Percentiles rank a stretch among this genome's conserved stretches.
These are phyloP conservation scores for Hansenula sp. DNA, from an alignment of 1,139 yeast species.

Conservation along the genomic window DNA sequence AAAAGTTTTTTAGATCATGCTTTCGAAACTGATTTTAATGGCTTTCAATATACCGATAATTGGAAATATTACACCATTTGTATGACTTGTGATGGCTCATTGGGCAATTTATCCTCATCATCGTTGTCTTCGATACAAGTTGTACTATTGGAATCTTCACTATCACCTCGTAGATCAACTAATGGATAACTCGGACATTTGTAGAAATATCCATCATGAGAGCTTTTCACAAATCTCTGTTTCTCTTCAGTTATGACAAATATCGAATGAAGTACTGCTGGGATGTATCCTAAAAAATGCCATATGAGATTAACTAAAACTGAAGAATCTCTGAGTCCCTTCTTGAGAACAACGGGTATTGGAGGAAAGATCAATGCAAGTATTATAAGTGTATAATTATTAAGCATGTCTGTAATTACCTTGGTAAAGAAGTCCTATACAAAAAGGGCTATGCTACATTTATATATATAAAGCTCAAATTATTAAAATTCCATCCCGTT, in stretches of 20 bases:
- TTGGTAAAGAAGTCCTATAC: no score
- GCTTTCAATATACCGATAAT: not conserved
- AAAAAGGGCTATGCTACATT: no score
- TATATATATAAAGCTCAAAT: no score
- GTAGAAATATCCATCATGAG: not conserved
- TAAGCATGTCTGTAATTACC: no score
- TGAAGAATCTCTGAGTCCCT: not conserved
- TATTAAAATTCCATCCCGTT: no score
- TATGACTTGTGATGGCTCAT: no score
- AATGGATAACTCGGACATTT: not conserved
- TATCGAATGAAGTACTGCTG: constrained; percentile 1
- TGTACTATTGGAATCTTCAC: not conserved
- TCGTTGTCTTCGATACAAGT: not conserved
- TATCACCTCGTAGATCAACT: not conserved
- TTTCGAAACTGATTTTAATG: no score
- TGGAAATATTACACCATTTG: not conserved
- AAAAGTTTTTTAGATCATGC: no score
- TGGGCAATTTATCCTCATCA: no score
- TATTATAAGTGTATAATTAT: not conserved
- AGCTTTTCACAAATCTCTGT: not conserved
- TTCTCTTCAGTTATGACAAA: not conserved
- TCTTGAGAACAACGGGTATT: not conserved
- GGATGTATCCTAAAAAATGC: constrained; percentile 1
- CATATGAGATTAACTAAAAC: not conserved
- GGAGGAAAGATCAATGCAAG: constrained; percentile 3